These are phyloP conservation scores for Purshia tridentata DNA, from an alignment of 306 rosid species.

Conservation along the genomic window DNA sequence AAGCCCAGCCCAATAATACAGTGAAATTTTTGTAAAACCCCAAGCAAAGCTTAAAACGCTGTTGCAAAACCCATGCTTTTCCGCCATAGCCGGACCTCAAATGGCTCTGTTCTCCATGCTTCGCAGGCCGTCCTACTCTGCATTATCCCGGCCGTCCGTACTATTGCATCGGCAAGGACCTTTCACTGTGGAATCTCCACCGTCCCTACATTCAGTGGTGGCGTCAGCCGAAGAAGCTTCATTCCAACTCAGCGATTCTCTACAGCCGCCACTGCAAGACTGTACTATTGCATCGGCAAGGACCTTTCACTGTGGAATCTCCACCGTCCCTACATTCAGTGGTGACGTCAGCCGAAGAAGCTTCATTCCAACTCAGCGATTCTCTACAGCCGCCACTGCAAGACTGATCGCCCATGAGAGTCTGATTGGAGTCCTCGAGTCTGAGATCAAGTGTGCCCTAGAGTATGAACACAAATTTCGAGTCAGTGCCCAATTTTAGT, in stretches of 20 bases:
- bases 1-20: background rate
- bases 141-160: constrained; percentile 43
- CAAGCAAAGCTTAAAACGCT: background rate
- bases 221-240: constrained; percentile 24
- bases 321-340: constrained; percentile 29
- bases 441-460: constrained; percentile 59
- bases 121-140: constrained; percentile 58
- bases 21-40: background rate
- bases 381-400: constrained; percentile 38
- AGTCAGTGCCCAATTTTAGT: constrained; percentile 13
- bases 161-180: constrained; percentile 41
- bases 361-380: constrained; percentile 40
- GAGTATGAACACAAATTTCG: constrained; percentile 17
- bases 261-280: constrained; percentile 30
- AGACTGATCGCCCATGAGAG: constrained; percentile 32
- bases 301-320: constrained; percentile 41
- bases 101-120: constrained; percentile 62
- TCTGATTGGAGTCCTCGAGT: constrained; percentile 43
- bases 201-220: constrained; percentile 21
- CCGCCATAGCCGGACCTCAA: background rate
- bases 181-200: constrained; percentile 42
- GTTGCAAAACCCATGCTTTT: background rate
- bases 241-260: constrained; percentile 47
- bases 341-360: constrained; percentile 23
- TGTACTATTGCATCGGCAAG: constrained; percentile 33